A percentile compares a stretch with the other conserved stretches of the same genome.
phyloP scores from a whole-genome alignment of 805 yeast genomes.

The Saccharomyces cerevisiae region DNA sequence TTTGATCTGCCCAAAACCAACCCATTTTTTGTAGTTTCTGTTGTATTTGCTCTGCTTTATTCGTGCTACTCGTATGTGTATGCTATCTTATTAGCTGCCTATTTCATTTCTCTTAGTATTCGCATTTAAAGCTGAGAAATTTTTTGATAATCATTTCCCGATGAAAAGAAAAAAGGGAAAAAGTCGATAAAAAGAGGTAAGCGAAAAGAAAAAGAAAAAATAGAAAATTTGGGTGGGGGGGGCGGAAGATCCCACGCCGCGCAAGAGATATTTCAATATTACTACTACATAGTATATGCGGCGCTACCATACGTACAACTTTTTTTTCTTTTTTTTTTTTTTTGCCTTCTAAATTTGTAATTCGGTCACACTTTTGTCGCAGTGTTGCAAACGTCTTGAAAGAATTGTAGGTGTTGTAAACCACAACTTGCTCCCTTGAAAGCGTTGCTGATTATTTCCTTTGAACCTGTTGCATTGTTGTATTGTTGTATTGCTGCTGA shows the following conservation, averaged over 20 bases:
- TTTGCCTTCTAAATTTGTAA: background rate
- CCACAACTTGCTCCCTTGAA: background rate
- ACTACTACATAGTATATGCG: background rate
- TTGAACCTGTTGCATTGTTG: no score
- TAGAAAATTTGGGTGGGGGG: background rate
- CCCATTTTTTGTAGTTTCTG: conserved; percentile 46
- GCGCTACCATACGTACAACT: background rate
- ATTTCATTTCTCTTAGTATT: background rate
- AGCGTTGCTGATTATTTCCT: no score
- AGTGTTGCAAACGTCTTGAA: background rate
- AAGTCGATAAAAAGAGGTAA: background rate
- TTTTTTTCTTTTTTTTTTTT: no score
- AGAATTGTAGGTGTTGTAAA: background rate
- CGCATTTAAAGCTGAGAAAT: background rate
- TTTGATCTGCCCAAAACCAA: conserved; percentile 73
- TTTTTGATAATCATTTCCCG: background rate
- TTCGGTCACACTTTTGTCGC: background rate
- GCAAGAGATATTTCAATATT: background rate
- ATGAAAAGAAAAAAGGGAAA: background rate
- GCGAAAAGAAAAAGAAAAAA: background rate
- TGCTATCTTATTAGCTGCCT: background rate
- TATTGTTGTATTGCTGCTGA: background rate
- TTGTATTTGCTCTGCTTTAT: background rate
- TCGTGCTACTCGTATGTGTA: background rate
- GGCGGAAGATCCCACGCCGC: background rate